Base-by-base conservation (phyloP, 1,284 basidiomycete species). In the Volvariella surrecta region DNA sequence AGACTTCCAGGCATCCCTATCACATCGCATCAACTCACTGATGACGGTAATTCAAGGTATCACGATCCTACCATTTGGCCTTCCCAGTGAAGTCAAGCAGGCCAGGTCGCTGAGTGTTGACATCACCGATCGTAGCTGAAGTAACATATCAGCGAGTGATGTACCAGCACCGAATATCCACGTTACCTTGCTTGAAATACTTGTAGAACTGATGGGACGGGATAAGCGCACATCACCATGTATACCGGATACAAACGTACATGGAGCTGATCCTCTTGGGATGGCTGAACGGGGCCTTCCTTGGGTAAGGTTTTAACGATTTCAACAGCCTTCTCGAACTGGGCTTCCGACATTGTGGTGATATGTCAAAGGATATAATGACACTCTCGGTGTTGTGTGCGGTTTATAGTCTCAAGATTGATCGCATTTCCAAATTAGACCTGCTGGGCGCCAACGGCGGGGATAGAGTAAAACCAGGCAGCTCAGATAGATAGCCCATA, bases 1-100 rank as follows among this genome's bases (percentile, higher is more conserved):
- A n/a, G 56, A 59, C 37, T 81, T 75, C 89, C 90, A 94, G n/a
- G 91, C 91, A 59, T 89, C 80, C 89, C 88, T 87, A 53, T 28
- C 41, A 15, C 16, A 42, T n/a, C n/a, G n/a, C n/a, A n/a, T n/a
- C n/a, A n/a, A n/a, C n/a, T n/a, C n/a, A n/a, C n/a, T n/a, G n/a
- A n/a, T n/a, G 17, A 20, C 32, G 17, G 20, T 31, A 37, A 19
- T 34, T 6, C 42, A 44, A 37, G 39, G 47, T 42, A 40, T 44
- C 21, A 34, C 45, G 37, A 45, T 48, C 71, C 54, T 48, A 89
- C 89, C 89, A 90, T 67, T 91, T 92, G 44, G 79, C 81, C 64
- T 84, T 88, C 51, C 82, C 89, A n/a, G 67, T 63, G 57, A 90
- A 89, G 58, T 90, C 84, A 28, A 90, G 56, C 63, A 89, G 42